Conservation (phyloP, 441 rosid genomes). For the Gossypium davidsonii region DNA sequence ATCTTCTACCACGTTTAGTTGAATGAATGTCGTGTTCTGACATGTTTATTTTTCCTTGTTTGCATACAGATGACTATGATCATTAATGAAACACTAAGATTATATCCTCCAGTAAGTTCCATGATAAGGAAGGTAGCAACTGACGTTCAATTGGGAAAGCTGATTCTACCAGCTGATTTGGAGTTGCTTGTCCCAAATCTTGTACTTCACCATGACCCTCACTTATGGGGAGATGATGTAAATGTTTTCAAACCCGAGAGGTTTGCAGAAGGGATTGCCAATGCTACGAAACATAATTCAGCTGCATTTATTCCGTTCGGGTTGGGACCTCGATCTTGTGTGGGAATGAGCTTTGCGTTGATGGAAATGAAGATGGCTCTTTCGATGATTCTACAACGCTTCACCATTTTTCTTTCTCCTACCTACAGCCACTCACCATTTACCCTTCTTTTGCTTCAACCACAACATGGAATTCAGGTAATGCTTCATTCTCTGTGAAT, state of each 20-base stretch:
- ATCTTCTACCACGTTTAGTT: not conserved
- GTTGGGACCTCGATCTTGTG: constrained; percentile 25
- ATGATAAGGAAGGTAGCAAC: constrained; percentile 15
- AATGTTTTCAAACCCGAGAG: constrained; percentile 40
- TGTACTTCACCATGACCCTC: constrained; percentile 30
- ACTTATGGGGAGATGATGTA: constrained; percentile 16
- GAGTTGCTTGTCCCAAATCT: constrained; percentile 15
- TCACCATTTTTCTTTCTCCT: constrained; percentile 32
- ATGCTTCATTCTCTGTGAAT: constrained; percentile 10
- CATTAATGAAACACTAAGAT: constrained; percentile 17
- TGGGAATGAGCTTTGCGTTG: constrained; percentile 30
- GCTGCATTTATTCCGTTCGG: constrained; percentile 31
- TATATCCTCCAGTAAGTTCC: constrained; percentile 24
- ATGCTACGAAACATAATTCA: constrained; percentile 33
- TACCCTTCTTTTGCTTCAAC: constrained; percentile 10
- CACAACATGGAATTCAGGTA: constrained; percentile 36
- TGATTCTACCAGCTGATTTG: constrained; percentile 23
- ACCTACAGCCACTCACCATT: constrained; percentile 31
- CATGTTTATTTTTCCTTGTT: not conserved
- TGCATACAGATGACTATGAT: constrained; percentile 37
- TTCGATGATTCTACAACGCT: constrained; percentile 44
- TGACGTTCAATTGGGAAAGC: constrained; percentile 27
- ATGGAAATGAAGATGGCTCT: constrained; percentile 29
- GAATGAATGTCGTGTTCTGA: not conserved
- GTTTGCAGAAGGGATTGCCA: constrained; percentile 37